These are phyloP conservation scores for Phoma sp. DNA, from an alignment of 2,329 filamentous ascomycete species.

Conservation along the genomic window DNA sequence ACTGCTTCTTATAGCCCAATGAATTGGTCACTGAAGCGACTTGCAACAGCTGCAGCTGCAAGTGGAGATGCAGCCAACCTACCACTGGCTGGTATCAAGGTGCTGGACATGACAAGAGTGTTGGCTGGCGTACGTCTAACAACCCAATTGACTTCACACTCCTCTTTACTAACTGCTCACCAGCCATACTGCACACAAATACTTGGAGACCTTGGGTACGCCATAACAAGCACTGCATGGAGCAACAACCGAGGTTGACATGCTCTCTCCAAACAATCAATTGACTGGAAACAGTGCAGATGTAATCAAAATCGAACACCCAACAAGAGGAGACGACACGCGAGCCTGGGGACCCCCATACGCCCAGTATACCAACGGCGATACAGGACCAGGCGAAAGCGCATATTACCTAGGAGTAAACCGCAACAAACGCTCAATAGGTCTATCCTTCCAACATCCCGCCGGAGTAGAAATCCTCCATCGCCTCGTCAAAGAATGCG, in stretches of 20 bases:
- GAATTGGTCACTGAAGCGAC: conserved; percentile 36
- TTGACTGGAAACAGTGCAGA: conserved; percentile 70
- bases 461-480: conserved; percentile 87
- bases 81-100: conserved; percentile 83
- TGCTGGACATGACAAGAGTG: conserved; percentile 96
- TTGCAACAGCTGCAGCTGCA: conserved; percentile 52
- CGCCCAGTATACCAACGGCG: conserved; percentile 72
- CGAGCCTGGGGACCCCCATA: conserved; percentile 96
- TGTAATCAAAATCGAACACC: conserved; percentile 97
- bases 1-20: conserved; percentile 6
- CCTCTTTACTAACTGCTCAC: conserved; percentile 22
- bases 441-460: conserved; percentile 85
- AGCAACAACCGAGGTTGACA: conserved; percentile 44
- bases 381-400: conserved; percentile 79
- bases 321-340: conserved; percentile 77
- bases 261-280: conserved; percentile 11
- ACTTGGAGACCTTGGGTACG: conserved; percentile 91
- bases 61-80: conserved; percentile 55
- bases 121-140: conserved; percentile 78
- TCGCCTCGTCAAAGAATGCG: conserved; percentile 80
- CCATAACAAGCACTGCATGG: conserved; percentile 34
- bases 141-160: no score
- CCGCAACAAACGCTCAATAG: conserved; percentile 95
- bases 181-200: conserved; percentile 98
- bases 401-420: conserved; percentile 97